phyloP scores from a whole-genome alignment of 1,139 yeast species.

The Yamadazyma blattariae region DNA sequence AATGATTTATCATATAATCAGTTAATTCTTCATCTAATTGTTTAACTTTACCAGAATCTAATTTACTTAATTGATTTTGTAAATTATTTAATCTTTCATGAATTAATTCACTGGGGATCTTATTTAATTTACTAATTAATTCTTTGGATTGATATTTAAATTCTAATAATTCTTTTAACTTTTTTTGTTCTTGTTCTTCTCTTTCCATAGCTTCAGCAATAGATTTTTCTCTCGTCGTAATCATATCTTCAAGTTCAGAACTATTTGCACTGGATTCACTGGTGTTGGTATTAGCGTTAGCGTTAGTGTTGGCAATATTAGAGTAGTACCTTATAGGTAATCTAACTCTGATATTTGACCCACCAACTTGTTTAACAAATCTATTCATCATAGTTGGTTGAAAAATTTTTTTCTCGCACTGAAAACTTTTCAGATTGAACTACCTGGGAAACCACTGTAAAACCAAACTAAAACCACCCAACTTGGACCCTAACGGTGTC shows the following conservation, averaged over 20 bases:
- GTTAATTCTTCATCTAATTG: slow-evolving; percentile 44
- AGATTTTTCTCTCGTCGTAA: slow-evolving; percentile 31
- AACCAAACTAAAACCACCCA: too few species aligned
- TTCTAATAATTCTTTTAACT: slow-evolving; percentile 36
- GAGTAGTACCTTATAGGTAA: too few species aligned
- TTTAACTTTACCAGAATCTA: slow-evolving; percentile 33
- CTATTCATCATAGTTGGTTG: too few species aligned
- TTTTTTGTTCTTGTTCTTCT: slow-evolving; percentile 41
- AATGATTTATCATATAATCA: slow-evolving; percentile 33
- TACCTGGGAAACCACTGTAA: too few species aligned
- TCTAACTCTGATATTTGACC: too few species aligned
- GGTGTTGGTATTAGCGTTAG: too few species aligned
- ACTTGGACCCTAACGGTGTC: too few species aligned
- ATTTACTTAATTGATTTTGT: slow-evolving; percentile 26
- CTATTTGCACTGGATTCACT: too few species aligned
- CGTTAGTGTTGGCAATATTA: too few species aligned
- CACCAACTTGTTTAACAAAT: too few species aligned
- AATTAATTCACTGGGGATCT: slow-evolving; percentile 31
- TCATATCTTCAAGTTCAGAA: slow-evolving; percentile 3
- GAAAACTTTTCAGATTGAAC: too few species aligned
- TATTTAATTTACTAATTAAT: slow-evolving; percentile 33
- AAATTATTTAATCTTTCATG: slow-evolving; percentile 29
- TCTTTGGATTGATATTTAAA: slow-evolving; percentile 27
- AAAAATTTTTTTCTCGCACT: too few species aligned
- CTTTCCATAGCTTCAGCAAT: slow-evolving; percentile 45